These are phyloP conservation scores for Antrodiella citrinella DNA, from an alignment of 768 basidiomycete species.

Conservation along the genomic window DNA sequence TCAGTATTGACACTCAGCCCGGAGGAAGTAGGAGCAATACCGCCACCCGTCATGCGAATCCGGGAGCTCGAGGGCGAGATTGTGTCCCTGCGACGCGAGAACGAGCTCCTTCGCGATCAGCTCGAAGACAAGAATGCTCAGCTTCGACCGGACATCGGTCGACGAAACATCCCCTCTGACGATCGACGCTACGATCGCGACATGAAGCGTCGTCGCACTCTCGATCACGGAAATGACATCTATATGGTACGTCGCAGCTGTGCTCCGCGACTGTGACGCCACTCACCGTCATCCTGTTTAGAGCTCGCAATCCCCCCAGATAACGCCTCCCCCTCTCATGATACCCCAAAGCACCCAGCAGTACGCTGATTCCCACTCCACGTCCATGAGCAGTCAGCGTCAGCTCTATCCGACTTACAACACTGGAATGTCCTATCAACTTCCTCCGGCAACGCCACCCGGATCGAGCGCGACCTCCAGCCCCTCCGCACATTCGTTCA, in stretches of 20 bases:
- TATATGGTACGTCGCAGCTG: conserved; percentile 18
- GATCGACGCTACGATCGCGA: conserved; percentile 18
- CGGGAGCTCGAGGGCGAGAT: conserved; percentile 82
- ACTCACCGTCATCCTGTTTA: too few relatives aligned
- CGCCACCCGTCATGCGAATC: conserved; percentile 66
- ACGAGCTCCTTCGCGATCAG: conserved; percentile 65
- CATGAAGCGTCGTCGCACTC: conserved; percentile 21
- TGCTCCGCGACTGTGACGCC: conserved; percentile 4
- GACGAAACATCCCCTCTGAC: conserved; percentile 13
- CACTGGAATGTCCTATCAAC: conserved; percentile 35
- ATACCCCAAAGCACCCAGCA: conserved; percentile 13
- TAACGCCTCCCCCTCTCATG: conserved; percentile 19
- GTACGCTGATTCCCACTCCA: conserved; percentile 13
- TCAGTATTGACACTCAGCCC: conserved; percentile 63
- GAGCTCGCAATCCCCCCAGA: conserved; percentile 4
- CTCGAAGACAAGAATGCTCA: conserved; percentile 28
- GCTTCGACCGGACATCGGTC: conserved; percentile 16
- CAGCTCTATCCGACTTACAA: not conserved
- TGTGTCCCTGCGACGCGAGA: conserved; percentile 57
- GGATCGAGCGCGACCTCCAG: conserved; percentile 68
- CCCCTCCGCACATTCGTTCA: conserved; percentile 48
- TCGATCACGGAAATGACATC: conserved; percentile 16
- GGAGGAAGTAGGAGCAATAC: conserved; percentile 67
- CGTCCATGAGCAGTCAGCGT: conserved; percentile 1
- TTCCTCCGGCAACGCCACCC: conserved; percentile 58